Conservation (phyloP, 352 stramenopile genomes). For the Pythium apleroticum region DNA sequence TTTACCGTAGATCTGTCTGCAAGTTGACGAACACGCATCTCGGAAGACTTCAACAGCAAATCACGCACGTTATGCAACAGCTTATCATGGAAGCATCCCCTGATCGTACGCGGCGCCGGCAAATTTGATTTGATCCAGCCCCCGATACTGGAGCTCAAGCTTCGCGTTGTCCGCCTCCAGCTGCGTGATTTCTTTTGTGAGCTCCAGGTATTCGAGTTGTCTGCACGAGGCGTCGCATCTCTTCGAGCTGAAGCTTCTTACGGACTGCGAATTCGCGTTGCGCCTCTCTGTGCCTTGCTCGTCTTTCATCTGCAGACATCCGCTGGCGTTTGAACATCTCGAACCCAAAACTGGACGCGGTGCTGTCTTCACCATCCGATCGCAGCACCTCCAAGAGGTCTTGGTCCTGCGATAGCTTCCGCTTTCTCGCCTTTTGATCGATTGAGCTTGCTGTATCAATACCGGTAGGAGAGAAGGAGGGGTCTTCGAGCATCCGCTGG, state of each 20-base stretch:
- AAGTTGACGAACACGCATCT: too few species aligned
- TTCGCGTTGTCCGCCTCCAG: constrained; percentile 4
- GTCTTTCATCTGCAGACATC: constrained; percentile 4
- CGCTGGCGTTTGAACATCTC: background rate
- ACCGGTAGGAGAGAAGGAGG: background rate
- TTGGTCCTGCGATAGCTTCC: background rate
- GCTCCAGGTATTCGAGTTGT: background rate
- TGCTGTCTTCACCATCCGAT: constrained; percentile 2
- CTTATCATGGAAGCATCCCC: too few species aligned
- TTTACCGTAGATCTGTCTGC: too few species aligned
- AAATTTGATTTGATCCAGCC: background rate
- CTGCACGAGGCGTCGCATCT: constrained; percentile 2
- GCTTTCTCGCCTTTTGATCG: background rate
- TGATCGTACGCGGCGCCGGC: background rate
- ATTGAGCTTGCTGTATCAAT: background rate
- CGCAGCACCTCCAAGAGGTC: background rate
- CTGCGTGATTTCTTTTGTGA: background rate
- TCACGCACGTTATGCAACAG: too few species aligned
- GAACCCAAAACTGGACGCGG: background rate
- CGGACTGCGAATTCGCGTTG: constrained; percentile 10
- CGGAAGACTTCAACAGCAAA: too few species aligned
- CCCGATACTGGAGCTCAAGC: background rate
- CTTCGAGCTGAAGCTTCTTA: constrained; percentile 6
- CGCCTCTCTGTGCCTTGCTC: background rate
- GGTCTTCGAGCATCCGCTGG: background rate